A percentile compares a stretch with the other conserved stretches of the same genome.
Conservation (phyloP, 1,284 basidiomycete species). For the Tilletia setariae region DNA sequence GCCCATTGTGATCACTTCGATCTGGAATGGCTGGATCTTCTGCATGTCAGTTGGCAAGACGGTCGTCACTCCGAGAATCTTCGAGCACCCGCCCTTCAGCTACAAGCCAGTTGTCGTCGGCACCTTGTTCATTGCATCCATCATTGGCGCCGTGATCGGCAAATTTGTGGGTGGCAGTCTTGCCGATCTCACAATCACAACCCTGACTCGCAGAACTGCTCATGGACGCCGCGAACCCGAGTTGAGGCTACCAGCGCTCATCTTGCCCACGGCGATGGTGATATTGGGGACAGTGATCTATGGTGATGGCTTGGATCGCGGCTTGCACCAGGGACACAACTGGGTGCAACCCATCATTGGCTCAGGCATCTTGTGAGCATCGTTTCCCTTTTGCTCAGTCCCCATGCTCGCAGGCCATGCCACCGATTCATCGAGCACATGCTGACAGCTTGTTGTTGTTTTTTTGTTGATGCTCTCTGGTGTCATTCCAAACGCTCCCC, state of each 20-base stretch:
- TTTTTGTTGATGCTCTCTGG: too few relatives aligned
- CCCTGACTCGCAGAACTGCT: conserved; percentile 36
- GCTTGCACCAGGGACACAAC: conserved; percentile 40
- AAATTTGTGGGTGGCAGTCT: conserved; percentile 37
- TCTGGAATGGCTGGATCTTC: conserved; percentile 54
- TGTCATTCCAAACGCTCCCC: too few relatives aligned
- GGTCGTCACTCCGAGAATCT: conserved; percentile 49
- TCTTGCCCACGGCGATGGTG: conserved; percentile 46
- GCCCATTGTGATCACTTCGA: conserved; percentile 36
- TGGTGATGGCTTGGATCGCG: conserved; percentile 44
- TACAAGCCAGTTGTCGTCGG: conserved; percentile 50
- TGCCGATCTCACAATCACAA: conserved; percentile 47
- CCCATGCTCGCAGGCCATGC: too few relatives aligned
- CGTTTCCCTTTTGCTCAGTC: too few relatives aligned
- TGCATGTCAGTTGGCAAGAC: conserved; percentile 53
- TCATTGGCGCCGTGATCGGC: background rate
- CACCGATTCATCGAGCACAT: too few relatives aligned
- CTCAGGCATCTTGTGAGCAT: conserved; percentile 51
- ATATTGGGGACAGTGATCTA: conserved; percentile 47
- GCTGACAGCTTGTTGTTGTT: background rate
- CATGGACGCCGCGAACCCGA: conserved; percentile 52
- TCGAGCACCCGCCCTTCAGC: conserved; percentile 50
- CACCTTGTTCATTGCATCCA: conserved; percentile 45
- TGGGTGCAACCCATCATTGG: conserved; percentile 51
- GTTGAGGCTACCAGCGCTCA: conserved; percentile 52